phyloP scores from a whole-genome alignment of 2,329 filamentous ascomycete genomes.

The Colletotrichum sojae region DNA sequence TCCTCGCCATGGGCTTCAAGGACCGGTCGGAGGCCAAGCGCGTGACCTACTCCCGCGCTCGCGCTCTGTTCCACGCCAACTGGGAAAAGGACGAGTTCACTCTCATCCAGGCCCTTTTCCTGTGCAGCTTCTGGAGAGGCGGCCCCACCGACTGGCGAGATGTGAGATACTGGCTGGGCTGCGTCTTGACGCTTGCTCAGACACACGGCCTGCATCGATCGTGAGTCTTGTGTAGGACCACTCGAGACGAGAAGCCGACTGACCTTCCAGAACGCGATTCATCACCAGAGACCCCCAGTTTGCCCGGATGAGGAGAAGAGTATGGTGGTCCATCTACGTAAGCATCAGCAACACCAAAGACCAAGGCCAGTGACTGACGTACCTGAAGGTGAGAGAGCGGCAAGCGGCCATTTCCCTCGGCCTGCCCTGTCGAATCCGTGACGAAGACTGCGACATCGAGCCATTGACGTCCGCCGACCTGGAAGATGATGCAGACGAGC shows the following conservation, averaged over 20 bases:
- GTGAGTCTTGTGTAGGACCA: constrained; percentile 35
- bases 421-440: constrained; percentile 53
- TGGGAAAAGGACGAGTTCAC: constrained; percentile 65
- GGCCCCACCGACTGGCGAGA: constrained; percentile 63
- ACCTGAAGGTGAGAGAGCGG: constrained; percentile 51
- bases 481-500: constrained; percentile 47
- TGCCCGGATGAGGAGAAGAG: constrained; percentile 58
- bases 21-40: constrained; percentile 65
- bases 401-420: constrained; percentile 55
- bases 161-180: constrained; percentile 64
- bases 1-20: constrained; percentile 59
- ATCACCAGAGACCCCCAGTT: constrained; percentile 33
- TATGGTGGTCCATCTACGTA: constrained; percentile 68
- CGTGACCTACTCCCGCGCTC: constrained; percentile 63
- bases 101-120: constrained; percentile 65
- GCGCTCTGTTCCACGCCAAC: constrained; percentile 65
- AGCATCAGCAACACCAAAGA: background rate
- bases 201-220: constrained; percentile 60
- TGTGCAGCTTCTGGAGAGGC: constrained; percentile 70
- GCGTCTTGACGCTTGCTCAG: constrained; percentile 66
- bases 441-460: constrained; percentile 57
- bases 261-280: constrained; percentile 2
- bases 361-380: background rate
- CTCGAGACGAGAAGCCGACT: background rate
- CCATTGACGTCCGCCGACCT: constrained; percentile 49